phyloP scores from a whole-genome alignment of 1,139 yeast species.

The Pichia sp. region DNA sequence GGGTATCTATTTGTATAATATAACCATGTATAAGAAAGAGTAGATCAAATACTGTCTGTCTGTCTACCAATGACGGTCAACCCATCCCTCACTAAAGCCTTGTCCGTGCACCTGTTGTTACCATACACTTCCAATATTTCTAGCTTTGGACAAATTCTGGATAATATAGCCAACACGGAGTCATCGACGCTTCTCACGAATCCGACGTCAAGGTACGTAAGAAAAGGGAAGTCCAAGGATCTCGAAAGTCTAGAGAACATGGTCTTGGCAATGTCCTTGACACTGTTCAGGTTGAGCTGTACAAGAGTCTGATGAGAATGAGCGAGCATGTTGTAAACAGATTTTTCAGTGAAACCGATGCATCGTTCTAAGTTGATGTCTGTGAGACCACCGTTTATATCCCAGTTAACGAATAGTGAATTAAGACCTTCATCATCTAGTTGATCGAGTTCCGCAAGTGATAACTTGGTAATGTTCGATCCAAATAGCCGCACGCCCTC shows the following conservation, averaged over 20 bases:
- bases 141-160: slow-evolving; percentile 52
- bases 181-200: slow-evolving; percentile 73
- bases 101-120: slow-evolving; percentile 56
- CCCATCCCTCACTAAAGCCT: slow-evolving; percentile 46
- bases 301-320: slow-evolving; percentile 66
- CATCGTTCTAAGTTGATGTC: slow-evolving; percentile 63
- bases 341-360: slow-evolving; percentile 52
- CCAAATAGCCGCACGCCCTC: slow-evolving; percentile 60
- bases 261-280: slow-evolving; percentile 47
- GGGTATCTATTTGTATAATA: too few relatives aligned
- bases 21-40: not conserved
- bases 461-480: slow-evolving; percentile 43
- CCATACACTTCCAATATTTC: slow-evolving; percentile 74
- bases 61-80: slow-evolving; percentile 71
- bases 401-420: slow-evolving; percentile 47
- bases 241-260: slow-evolving; percentile 36
- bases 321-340: slow-evolving; percentile 48
- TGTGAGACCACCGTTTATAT: slow-evolving; percentile 51
- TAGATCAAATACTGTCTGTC: slow-evolving; percentile 41
- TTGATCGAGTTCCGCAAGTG: slow-evolving; percentile 49
- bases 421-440: slow-evolving; percentile 61
- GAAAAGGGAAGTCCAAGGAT: slow-evolving; percentile 40
- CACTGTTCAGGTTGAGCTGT: slow-evolving; percentile 64
- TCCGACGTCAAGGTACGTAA: slow-evolving; percentile 64
- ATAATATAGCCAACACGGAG: slow-evolving; percentile 44